phyloP scores from a whole-genome alignment of 306 rosid genomes.

The peach (Prunus persica) region Prunus_persica_NCBIv2 NC_034015.1:7124501-7125000 shows the following conservation, averaged over 20 bases:
- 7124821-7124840: slow-evolving; percentile 36
- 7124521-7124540: neutral
- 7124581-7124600: neutral
- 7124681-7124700: too few relatives aligned
- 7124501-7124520: neutral
- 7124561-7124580: neutral
- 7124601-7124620: neutral
- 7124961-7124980: neutral
- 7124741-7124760: neutral
- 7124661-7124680: too few relatives aligned
- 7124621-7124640: neutral
- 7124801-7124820: slow-evolving; percentile 33
- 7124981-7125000: neutral
- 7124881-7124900: slow-evolving; percentile 13
- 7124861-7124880: slow-evolving; percentile 46
- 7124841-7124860: slow-evolving; percentile 43
- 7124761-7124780: neutral
- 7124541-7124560: neutral
- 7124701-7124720: too few relatives aligned
- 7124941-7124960: too few relatives aligned
- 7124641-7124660: neutral
- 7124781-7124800: neutral
- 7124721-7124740: too few relatives aligned
- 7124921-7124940: neutral
- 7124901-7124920: neutral